Evolutionary conservation across 495 filamentous ascomycete genomes (phyloP), one percentile per base, ranked within the genome.

Genomic region (Penicillium samsonianum): DNA sequence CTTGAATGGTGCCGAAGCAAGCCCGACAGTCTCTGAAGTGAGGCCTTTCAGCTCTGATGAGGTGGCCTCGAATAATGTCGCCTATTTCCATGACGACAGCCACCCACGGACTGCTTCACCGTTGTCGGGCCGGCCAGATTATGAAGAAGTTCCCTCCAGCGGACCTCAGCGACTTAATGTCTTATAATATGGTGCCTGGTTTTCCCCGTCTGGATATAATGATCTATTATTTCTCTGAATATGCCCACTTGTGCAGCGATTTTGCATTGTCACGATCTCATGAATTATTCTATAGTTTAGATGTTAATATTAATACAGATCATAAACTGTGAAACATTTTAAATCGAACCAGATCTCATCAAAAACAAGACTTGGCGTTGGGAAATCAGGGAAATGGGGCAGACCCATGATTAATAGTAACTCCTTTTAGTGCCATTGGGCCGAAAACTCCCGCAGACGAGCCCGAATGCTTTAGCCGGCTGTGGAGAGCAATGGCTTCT

Each of bases 1-100:
- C 61, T 71, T 75, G 57, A 62, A 69, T 44, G 65, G 59, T 12
- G 62, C 73, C 6, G 75, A 77, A 53, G 68, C 63, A 38, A 77
- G 73, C 42, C 69, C 78, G 25, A 59, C 67, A 17, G 35, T 52
- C 20, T 59, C 60, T 3, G 65, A 68, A 16, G 40, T 43, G 10
- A 49, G 56, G 6, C 51, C 59, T 19, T 60, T 42, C 30, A 52
- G 28, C 50, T 33, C 54, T 12, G 67, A 65, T 6, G 67, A 69
- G 10, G 58, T 55, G 1, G n/a, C 59, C 14, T 56, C 50, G 3
- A 47, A 19, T 28, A 26, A 30, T 19, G 45, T 55, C 40, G 48
- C 50, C 6, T 60, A 40, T 60, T 55, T 46, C 38, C 51, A 50
- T 47, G 64, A 69, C 4, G 64, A 65, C 7, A 33, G 28, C 20